Percentiles rank a stretch among this genome's conserved stretches.
These are phyloP conservation scores for Cytospora paraplurivora DNA, from an alignment of 2,329 filamentous ascomycete species.

Conservation along the genomic window DNA sequence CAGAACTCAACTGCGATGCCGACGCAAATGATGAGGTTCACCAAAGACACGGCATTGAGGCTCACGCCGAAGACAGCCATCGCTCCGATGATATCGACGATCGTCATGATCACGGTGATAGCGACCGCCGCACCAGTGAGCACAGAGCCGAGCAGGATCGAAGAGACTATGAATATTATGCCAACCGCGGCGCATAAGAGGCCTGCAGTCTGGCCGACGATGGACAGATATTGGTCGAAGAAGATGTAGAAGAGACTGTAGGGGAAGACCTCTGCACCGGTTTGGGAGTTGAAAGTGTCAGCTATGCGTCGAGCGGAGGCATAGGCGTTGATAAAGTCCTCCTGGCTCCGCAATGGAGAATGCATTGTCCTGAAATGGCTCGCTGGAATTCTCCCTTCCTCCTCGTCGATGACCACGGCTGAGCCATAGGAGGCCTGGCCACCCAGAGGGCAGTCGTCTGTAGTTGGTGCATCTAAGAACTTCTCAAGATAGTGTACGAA, in stretches of 20 bases:
- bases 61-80: slow-evolving; percentile 90
- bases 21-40: slow-evolving; percentile 96
- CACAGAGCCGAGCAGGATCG: slow-evolving; percentile 79
- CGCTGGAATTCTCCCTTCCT: slow-evolving; percentile 69
- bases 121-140: slow-evolving; percentile 82
- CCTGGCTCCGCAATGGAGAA: slow-evolving; percentile 81
- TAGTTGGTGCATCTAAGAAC: slow-evolving; percentile 80
- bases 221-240: slow-evolving; percentile 93
- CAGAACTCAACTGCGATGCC: slow-evolving; percentile 98
- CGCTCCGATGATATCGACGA: slow-evolving; percentile 90
- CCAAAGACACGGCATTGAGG: slow-evolving; percentile 90
- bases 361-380: slow-evolving; percentile 93
- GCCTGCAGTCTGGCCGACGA: slow-evolving; percentile 75
- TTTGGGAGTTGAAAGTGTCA: slow-evolving; percentile 68
- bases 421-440: slow-evolving; percentile 86
- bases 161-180: slow-evolving; percentile 81
- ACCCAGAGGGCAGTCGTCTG: slow-evolving; percentile 81
- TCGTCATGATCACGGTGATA: slow-evolving; percentile 86
- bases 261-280: slow-evolving; percentile 83
- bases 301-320: slow-evolving; percentile 87
- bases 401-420: slow-evolving; percentile 75
- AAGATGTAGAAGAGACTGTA: slow-evolving; percentile 99
- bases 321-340: slow-evolving; percentile 92
- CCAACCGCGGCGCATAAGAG: slow-evolving; percentile 81
- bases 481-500: slow-evolving; percentile 84